These are phyloP conservation scores for Cubamyces lactineus DNA, from an alignment of 768 basidiomycete genomes.

Conservation along the genomic window DNA sequence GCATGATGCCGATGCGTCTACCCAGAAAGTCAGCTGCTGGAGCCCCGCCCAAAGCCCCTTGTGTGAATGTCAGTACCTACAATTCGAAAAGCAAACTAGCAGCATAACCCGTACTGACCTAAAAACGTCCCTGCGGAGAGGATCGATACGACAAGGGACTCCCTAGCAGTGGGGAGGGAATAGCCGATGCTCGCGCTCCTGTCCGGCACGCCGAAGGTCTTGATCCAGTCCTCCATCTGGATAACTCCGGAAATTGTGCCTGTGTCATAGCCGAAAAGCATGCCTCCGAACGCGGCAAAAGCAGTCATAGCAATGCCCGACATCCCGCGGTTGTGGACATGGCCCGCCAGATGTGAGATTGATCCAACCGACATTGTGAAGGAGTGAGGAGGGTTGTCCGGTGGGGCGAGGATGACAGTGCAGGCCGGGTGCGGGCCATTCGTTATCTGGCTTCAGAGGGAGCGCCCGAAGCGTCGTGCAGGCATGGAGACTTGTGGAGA, in stretches of 20 bases:
- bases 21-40: constrained; percentile 57
- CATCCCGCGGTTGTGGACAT: constrained; percentile 9
- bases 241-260: constrained; percentile 80
- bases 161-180: constrained; percentile 42
- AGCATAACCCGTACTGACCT: constrained; percentile 40
- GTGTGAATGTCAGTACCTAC: not conserved
- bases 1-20: constrained; percentile 50
- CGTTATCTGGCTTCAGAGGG: not conserved
- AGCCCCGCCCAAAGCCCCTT: constrained; percentile 52
- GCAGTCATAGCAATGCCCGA: constrained; percentile 38
- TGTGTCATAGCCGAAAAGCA: constrained; percentile 60
- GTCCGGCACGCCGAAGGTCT: constrained; percentile 28
- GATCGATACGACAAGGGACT: constrained; percentile 61
- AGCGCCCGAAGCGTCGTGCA: not conserved
- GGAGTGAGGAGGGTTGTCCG: not conserved
- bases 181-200: constrained; percentile 14
- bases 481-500: not conserved
- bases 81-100: not conserved
- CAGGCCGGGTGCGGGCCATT: not conserved
- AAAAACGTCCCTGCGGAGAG: constrained; percentile 87
- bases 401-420: not conserved
- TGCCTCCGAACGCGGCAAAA: constrained; percentile 39
- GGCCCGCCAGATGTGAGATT: constrained; percentile 20
- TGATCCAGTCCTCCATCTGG: constrained; percentile 60
- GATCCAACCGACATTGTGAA: not conserved